Base-by-base conservation (phyloP, 2,329 filamentous ascomycete species). In the Fusarium globosum region DNA sequence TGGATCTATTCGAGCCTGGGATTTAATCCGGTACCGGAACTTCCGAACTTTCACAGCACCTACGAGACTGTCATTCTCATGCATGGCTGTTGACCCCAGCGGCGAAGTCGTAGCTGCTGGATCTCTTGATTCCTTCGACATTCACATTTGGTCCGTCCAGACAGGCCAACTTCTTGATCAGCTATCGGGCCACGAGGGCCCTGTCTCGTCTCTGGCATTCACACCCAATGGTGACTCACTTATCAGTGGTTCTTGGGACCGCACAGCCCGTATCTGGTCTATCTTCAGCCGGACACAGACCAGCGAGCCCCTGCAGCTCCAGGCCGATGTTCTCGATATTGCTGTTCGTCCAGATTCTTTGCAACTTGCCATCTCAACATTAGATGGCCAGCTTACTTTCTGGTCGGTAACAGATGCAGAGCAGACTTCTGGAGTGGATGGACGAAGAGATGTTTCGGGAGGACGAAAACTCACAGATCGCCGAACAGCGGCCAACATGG, bases 71-170 rank as follows among this genome's bases (percentile, higher is more conserved):
- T 97, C 95, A 1, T 99, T 98, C 83, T 96, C 95, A 21, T 97
- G 94, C 65, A 88, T 99, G 81, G 95, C 96, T 3, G 95, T 98
- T n/a, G 97, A 99, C 76, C 95, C 96, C 0, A 97, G 95, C 73
- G 96, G 96, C 60, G 97, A 99, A 82, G 94, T 99, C 14, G 93
- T 99, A 7, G 97, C 96, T 68, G 96, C 96, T 15, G 96, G 96
- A 6, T 98, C 96, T 4, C 88, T 97, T 21, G 96, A 99, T 81
- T 97, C 95, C 9, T 98, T 98, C 75, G 96, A 98, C 79, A 94
- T 99, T 58, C 95, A 99, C 83, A 93, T 99, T 71, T 99, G 96
- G 96, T 98, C 94, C 10, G 97, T 99, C 8, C 96, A 99, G 80
- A 99, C 96, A 2, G 96, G 96, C 6, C 96, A 99, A 81, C 87